These are phyloP conservation scores for Fusarium compactum DNA, from an alignment of 2,329 filamentous ascomycete genomes.

Conservation along the genomic window DNA sequence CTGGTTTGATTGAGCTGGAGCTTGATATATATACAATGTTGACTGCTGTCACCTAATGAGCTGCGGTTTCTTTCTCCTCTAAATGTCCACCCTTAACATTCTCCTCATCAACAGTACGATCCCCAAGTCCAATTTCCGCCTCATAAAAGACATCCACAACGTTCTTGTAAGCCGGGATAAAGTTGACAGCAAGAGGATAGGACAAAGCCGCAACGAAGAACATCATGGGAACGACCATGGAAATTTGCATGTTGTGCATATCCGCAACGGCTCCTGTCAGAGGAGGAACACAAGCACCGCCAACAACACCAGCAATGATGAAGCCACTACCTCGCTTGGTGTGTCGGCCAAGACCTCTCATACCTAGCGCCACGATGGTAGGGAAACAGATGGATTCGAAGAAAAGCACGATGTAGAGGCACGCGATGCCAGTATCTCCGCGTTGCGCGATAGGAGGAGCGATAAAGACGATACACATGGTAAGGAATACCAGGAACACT, in stretches of 20 bases:
- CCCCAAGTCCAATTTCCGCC: constrained; percentile 57
- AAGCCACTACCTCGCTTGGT: constrained; percentile 81
- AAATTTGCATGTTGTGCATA: constrained; percentile 66
- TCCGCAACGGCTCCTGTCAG: constrained; percentile 78
- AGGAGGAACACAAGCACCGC: constrained; percentile 80
- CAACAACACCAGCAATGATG: constrained; percentile 75
- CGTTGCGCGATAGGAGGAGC: constrained; percentile 61
- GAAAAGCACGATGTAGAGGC: constrained; percentile 79
- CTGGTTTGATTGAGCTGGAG: neutral
- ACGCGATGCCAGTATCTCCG: constrained; percentile 63
- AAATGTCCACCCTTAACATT: constrained; percentile 31
- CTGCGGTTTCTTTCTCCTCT: constrained; percentile 31
- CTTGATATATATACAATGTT: neutral
- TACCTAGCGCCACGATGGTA: constrained; percentile 82
- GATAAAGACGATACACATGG: constrained; percentile 72
- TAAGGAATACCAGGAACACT: constrained; percentile 76
- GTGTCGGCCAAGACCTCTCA: constrained; percentile 79
- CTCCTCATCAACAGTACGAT: constrained; percentile 48
- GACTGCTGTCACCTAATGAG: neutral
- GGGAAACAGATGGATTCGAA: constrained; percentile 87
- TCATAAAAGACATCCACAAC: constrained; percentile 70
- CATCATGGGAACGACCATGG: constrained; percentile 74
- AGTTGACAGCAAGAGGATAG: constrained; percentile 74
- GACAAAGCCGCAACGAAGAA: constrained; percentile 69
- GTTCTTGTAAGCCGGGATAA: constrained; percentile 71